Conservation (phyloP, 2,329 filamentous ascomycete species). For the Sporothrix pseudoabietina region DNA sequence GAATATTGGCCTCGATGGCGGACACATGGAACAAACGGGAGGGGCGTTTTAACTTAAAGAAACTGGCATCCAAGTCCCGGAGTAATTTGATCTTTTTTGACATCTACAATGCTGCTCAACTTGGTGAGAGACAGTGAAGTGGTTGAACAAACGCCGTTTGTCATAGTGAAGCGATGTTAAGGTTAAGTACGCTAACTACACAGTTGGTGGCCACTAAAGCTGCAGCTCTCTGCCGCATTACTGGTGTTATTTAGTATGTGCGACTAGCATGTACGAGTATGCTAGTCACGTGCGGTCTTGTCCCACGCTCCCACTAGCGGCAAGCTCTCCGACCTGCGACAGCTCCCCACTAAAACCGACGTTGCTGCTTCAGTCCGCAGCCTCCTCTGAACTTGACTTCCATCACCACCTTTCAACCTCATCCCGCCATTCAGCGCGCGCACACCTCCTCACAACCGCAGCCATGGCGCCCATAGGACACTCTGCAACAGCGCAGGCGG, state of each 20-base stretch:
- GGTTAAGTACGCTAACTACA: neutral
- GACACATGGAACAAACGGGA: neutral
- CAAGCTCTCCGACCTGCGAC: neutral
- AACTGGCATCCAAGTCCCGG: conserved; percentile 25
- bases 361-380: neutral
- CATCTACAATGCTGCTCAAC: neutral
- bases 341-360: conserved; percentile 13
- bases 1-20: neutral
- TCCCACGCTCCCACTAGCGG: neutral
- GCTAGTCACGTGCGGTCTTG: neutral
- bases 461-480: conserved; percentile 48
- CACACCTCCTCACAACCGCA: conserved; percentile 11
- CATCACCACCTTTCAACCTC: neutral
- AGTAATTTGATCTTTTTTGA: conserved; percentile 26
- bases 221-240: too few species aligned
- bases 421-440: neutral
- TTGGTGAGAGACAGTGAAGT: neutral
- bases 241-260: neutral
- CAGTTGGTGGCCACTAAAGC: neutral
- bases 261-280: too few species aligned
- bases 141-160: neutral
- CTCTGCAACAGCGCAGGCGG: conserved; percentile 31
- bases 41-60: neutral
- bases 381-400: neutral
- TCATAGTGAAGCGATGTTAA: neutral